phyloP scores from a whole-genome alignment of 1,139 yeast species.

The Taiozyma sp. region DNA sequence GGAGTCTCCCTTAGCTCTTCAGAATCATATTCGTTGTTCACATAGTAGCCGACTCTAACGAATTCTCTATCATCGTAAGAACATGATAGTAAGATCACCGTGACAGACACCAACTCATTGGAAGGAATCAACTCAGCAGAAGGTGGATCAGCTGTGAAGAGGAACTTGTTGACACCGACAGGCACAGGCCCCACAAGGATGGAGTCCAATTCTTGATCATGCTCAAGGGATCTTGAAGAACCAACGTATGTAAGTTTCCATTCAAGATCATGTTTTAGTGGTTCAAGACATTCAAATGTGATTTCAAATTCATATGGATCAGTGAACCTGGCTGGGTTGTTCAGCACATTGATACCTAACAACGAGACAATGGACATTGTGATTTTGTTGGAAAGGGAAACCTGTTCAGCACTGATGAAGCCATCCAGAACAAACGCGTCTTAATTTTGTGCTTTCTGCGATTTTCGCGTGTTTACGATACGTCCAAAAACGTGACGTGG shows the following conservation, averaged over 20 bases:
- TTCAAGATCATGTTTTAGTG: conserved; percentile 86
- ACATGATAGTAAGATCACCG: conserved; percentile 88
- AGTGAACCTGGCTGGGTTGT: conserved; percentile 91
- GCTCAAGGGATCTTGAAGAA: conserved; percentile 85
- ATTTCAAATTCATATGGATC: conserved; percentile 96
- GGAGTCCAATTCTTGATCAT: conserved; percentile 94
- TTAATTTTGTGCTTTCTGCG: background rate
- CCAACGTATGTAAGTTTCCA: conserved; percentile 98
- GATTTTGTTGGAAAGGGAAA: background rate
- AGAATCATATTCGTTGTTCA: conserved; percentile 90
- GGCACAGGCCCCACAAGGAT: conserved; percentile 97
- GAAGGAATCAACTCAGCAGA: conserved; percentile 95
- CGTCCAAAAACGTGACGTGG: background rate
- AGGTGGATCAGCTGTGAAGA: conserved; percentile 95
- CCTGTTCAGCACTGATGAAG: background rate
- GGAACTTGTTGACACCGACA: conserved; percentile 89
- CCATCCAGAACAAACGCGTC: background rate
- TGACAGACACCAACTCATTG: conserved; percentile 88
- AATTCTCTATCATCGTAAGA: conserved; percentile 91
- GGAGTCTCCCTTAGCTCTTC: conserved; percentile 94
- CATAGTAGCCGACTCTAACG: conserved; percentile 96
- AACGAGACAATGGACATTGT: conserved; percentile 90
- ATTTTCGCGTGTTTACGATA: background rate
- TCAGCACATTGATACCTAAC: conserved; percentile 84
- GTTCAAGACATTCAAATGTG: conserved; percentile 94